Base-by-base conservation (phyloP, 2,329 filamentous ascomycete genomes). In the Neurospora sp. region DNA sequence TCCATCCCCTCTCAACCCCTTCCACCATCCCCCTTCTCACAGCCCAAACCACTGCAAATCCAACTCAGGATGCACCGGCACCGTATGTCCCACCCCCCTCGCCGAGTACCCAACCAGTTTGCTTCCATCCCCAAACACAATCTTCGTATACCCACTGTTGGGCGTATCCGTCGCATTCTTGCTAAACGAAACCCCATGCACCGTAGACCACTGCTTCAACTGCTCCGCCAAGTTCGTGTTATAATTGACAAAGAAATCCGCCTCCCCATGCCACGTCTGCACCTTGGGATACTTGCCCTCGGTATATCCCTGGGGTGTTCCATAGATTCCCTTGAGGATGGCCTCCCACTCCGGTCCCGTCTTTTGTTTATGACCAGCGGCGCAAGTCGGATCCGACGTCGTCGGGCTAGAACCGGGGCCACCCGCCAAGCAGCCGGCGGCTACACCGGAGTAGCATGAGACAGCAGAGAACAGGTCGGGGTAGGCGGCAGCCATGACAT, bases 181-280 rank as follows among this genome's bases (percentile, higher is more conserved):
- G 15, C 72, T 76, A 39, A 74, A 74, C 37, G 74, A 72, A n/a
- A 76, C 77, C 8, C 83, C 84, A 68, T 85, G 82, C 1, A 87
- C 81, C 19, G 80, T 82, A 0, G 83, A 81, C 84, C 85, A 87
- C 78, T 86, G 80, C 80, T 87, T 86, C 75, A 86, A 83, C 68
- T 83, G 83, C 79, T 89, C 87, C 46, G 67, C 72, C 28, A 69
- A 62, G 3, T 68, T 68, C 43, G 46, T 28, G 12, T 68, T n/a
- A 36, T 68, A 68, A 5, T 38, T 28, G 3, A 71, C 68, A 15
- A 69, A 66, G 37, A 37, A 68, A 62, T 71, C 70, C 4, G 68
- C 39, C 15, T 67, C 68, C 8, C 70, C 70, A 39, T 71, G 70
- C 68, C 68, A 67, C 33, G 69, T 70, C 68, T 69, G 68, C 66